Evolutionary conservation across 2,329 filamentous ascomycete genomes (phyloP), one percentile per base, ranked within the genome.

Genomic region (Sclerotinia subarctica): DNA sequence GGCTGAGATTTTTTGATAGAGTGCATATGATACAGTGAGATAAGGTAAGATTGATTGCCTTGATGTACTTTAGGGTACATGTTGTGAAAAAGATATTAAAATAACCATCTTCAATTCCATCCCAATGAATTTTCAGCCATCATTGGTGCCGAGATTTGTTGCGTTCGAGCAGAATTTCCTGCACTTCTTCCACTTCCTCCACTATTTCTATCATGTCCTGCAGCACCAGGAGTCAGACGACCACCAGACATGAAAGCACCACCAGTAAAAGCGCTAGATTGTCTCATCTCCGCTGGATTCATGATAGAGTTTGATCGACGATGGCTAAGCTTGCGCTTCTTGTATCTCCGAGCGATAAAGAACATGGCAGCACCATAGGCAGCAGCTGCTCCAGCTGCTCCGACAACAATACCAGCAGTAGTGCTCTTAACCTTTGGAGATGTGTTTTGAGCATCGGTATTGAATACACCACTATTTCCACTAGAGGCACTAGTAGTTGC

Each of bases 91-190:
- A 32, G 58, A 68, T 67, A 72, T 69, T 64, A 68, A 70, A 59
- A 65, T 68, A 67, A 52, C 66, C 56, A 56, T 68, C 17, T 21
- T 86, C 82, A 92, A 78, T 90, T 91, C 90, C 90, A 92, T 73
- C 90, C 90, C 74, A 92, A 82, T 66, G 88, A 91, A 80, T 92
- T 92, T 80, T 91, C 89, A 17, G 89, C 87, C 88, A 90, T 90
- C 74, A 92, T 88, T 6, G 90, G 90, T 67, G 88, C 88, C 68
- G 87, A 90, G 75, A 92, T 92, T 78, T 88, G 86, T 76, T 88
- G 85, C 66, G 88, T 89, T 70, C 89, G 82, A 67, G 86, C 84
- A 72, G 77, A 78, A 69, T 77, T 78, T 26, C 77, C 77, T 35
- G 72, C 70, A 66, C 73, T 77, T 66, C 76, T 74, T 64, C 85